Evolutionary conservation across 208 protist genomes (phyloP).

Genomic region (Tritrichomonas foetus): DNA sequence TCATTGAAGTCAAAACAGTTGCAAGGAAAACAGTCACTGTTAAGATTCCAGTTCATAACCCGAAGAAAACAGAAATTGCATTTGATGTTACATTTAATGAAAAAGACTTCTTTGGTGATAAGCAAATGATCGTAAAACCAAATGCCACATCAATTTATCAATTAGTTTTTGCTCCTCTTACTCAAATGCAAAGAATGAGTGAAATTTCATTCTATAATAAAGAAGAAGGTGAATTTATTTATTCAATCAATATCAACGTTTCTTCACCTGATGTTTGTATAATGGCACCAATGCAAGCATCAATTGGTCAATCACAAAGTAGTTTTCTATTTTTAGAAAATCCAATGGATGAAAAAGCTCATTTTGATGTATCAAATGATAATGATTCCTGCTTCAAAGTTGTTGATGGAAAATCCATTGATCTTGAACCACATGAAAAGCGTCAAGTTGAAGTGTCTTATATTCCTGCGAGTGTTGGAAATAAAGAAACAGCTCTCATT

Average conservation of each 20-base stretch:
- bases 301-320: background rate
- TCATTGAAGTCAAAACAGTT: background rate
- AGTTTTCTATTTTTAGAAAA: background rate
- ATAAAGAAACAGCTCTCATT: background rate
- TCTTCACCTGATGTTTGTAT: background rate
- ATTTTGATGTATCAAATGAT: background rate
- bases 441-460: background rate
- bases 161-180: background rate
- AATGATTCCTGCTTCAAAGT: background rate
- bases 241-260: background rate
- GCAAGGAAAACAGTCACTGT: background rate
- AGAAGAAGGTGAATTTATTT: background rate
- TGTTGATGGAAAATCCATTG: background rate
- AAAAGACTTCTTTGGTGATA: background rate
- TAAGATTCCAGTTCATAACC: background rate
- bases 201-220: constrained; percentile 8
- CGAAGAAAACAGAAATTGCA: background rate
- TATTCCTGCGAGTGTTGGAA: background rate
- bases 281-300: background rate
- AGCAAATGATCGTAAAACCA: background rate
- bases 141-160: background rate
- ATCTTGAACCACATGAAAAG: background rate
- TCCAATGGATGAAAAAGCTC: background rate
- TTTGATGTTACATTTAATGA: background rate
- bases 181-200: background rate